A percentile compares a stretch with the other conserved stretches of the same genome.
Conservation (phyloP, 2,329 filamentous ascomycete genomes). For the Drechslerella dactyloides region DNA sequence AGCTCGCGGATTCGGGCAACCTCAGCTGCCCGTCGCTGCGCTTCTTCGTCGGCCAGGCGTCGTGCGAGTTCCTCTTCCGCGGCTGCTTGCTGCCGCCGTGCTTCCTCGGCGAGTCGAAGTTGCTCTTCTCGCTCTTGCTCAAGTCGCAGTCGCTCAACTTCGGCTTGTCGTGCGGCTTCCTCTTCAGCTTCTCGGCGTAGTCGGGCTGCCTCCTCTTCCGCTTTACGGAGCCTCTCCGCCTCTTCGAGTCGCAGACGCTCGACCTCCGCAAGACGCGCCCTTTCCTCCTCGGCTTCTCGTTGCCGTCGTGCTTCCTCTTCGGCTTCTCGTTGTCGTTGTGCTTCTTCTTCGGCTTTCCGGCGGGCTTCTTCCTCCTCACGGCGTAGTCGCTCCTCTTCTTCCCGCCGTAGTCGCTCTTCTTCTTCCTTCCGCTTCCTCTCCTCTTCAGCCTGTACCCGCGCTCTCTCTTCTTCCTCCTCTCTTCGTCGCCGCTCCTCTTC, state of each 20-base stretch:
- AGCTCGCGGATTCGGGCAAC: constrained; percentile 36
- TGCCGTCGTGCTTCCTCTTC: constrained; percentile 43
- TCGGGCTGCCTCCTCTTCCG: constrained; percentile 6
- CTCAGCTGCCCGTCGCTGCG: constrained; percentile 20
- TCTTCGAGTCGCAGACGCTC: constrained; percentile 44
- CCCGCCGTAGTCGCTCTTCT: constrained; percentile 35
- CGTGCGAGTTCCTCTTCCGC: constrained; percentile 24
- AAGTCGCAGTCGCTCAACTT: constrained; percentile 3
- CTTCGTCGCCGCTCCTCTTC: constrained; percentile 33
- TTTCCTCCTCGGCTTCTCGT: constrained; percentile 49
- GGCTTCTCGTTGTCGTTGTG: constrained; percentile 26
- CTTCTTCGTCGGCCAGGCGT: constrained; percentile 29
- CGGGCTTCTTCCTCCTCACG: constrained; percentile 26
- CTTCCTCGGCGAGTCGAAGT: constrained; percentile 54
- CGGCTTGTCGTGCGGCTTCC: background rate
- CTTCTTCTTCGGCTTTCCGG: constrained; percentile 47
- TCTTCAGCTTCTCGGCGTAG: constrained; percentile 4
- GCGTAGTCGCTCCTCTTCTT: constrained; percentile 23
- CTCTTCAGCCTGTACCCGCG: constrained; percentile 32
- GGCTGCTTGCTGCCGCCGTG: constrained; percentile 26
- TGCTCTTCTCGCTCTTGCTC: constrained; percentile 55
- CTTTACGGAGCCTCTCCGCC: background rate
- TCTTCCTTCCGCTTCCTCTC: constrained; percentile 37
- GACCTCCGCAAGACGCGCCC: constrained; percentile 50
- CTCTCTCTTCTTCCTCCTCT: constrained; percentile 42